These are phyloP conservation scores for Quercus wislizeni DNA, from an alignment of 306 rosid species.

Conservation along the genomic window DNA sequence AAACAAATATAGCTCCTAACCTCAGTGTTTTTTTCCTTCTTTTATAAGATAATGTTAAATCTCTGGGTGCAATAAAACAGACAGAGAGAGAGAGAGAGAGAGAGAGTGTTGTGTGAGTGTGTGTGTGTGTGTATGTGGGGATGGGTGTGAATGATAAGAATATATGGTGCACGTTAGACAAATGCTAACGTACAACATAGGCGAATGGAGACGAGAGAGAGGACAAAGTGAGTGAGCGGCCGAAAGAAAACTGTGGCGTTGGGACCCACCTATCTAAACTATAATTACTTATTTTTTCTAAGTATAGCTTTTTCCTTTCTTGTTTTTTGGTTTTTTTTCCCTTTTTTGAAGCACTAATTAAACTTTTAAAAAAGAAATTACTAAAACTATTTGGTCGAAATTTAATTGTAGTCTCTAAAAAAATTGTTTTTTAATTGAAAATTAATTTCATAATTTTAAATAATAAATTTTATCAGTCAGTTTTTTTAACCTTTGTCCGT, in stretches of 20 bases:
- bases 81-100: neutral
- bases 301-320: neutral
- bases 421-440: too few species aligned
- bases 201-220: conserved; percentile 32
- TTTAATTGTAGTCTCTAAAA: too few species aligned
- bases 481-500: too few species aligned
- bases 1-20: conserved; percentile 9
- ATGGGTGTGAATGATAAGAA: conserved; percentile 44
- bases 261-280: conserved; percentile 46
- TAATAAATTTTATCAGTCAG: too few species aligned
- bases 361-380: neutral
- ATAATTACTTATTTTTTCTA: conserved; percentile 4
- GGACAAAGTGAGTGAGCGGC: conserved; percentile 49
- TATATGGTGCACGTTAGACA: conserved; percentile 33
- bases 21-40: conserved; percentile 8
- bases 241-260: conserved; percentile 43
- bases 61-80: conserved; percentile 14
- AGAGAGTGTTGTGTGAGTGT: neutral
- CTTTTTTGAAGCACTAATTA: neutral
- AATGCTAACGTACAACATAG: conserved; percentile 37
- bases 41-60: neutral
- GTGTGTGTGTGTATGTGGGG: neutral
- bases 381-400: too few species aligned
- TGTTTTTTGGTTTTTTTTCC: neutral
- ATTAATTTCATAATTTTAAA: too few species aligned